phyloP scores from a whole-genome alignment of 2,329 filamentous ascomycete species.

The Plectosphaerella cucumerina region DNA sequence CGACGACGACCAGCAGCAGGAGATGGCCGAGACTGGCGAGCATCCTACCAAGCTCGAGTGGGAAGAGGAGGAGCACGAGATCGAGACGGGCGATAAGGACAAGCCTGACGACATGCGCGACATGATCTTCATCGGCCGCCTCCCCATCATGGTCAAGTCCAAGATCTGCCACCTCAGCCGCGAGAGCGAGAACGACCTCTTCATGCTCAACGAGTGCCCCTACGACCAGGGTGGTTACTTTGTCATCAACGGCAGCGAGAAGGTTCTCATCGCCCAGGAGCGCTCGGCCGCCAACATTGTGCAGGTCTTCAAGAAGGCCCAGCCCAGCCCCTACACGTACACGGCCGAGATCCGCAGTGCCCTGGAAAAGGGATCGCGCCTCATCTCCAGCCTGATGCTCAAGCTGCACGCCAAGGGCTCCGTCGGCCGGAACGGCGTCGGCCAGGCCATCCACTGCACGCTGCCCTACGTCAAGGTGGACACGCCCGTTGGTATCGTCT shows the following conservation, averaged over 20 bases:
- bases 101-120: slow-evolving; percentile 56
- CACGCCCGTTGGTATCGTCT: slow-evolving; percentile 91
- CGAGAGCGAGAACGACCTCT: slow-evolving; percentile 80
- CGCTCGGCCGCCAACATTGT: slow-evolving; percentile 97
- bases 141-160: slow-evolving; percentile 97
- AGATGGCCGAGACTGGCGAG: slow-evolving; percentile 51
- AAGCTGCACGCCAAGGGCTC: slow-evolving; percentile 88
- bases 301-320: slow-evolving; percentile 97
- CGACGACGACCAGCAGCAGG: slow-evolving; percentile 58
- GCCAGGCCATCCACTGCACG: slow-evolving; percentile 84
- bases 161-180: slow-evolving; percentile 88
- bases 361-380: slow-evolving; percentile 88
- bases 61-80: slow-evolving; percentile 55
- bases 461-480: slow-evolving; percentile 93
- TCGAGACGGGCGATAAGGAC: slow-evolving; percentile 46
- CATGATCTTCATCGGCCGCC: slow-evolving; percentile 86
- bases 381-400: slow-evolving; percentile 89
- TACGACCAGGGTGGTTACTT: slow-evolving; percentile 99
- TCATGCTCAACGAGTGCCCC: slow-evolving; percentile 90
- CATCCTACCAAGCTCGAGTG: slow-evolving; percentile 55
- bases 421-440: slow-evolving; percentile 71
- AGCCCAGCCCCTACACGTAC: slow-evolving; percentile 87
- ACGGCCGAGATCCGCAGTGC: slow-evolving; percentile 95
- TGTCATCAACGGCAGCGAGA: slow-evolving; percentile 98
- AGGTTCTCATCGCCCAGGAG: slow-evolving; percentile 96